These are phyloP conservation scores for Camellia granthamiana DNA, from an alignment of 148 eudicot genomes.

Conservation along the genomic window DNA sequence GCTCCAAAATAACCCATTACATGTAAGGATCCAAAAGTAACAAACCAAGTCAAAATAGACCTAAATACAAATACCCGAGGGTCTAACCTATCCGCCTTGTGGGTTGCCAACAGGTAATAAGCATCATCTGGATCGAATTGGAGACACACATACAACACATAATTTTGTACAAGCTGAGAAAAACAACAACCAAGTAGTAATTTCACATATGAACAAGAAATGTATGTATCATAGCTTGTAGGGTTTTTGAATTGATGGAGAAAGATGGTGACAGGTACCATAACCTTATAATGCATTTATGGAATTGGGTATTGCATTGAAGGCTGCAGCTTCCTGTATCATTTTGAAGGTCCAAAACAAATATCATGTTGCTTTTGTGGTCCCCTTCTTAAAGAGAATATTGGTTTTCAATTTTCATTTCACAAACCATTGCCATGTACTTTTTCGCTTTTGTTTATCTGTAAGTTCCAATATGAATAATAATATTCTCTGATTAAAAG, in stretches of 20 bases:
- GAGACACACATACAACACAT: too few species aligned
- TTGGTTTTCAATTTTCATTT: background rate
- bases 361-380: constrained; percentile 25
- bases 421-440: constrained; percentile 8
- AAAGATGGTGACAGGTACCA: constrained; percentile 27
- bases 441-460: background rate
- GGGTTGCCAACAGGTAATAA: too few species aligned
- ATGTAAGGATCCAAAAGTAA: too few species aligned
- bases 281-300: constrained; percentile 25
- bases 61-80: too few species aligned
- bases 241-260: background rate
- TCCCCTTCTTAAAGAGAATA: constrained; percentile 14
- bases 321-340: constrained; percentile 32
- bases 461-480: background rate
- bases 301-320: constrained; percentile 39
- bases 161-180: background rate
- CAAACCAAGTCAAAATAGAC: too few species aligned
- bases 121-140: too few species aligned
- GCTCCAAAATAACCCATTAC: too few species aligned
- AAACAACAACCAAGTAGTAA: background rate
- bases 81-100: too few species aligned
- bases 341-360: constrained; percentile 23
- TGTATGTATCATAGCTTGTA: background rate
- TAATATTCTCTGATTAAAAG: background rate
- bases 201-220: background rate